Evolutionary conservation across 495 filamentous ascomycete genomes (phyloP).

Genomic region (Podospora bellae-mahoneyi): DNA sequence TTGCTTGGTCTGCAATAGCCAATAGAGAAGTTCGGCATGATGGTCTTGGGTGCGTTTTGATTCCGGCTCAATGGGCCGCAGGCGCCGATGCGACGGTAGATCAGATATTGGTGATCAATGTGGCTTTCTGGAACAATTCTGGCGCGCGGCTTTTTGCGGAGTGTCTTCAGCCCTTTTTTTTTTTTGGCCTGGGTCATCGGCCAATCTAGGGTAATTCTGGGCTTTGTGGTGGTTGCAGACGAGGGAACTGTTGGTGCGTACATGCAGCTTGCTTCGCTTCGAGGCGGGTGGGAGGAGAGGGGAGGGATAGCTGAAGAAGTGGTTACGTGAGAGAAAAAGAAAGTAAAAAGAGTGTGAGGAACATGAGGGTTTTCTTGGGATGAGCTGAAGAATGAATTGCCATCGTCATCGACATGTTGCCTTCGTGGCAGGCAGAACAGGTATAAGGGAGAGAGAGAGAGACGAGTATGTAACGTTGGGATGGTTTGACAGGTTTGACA

Average conservation of each 20-base stretch:
- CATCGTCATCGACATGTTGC: neutral
- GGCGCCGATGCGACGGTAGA: conserved; percentile 20
- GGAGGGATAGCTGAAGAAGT: neutral
- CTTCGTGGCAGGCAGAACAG: neutral
- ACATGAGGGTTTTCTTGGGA: neutral
- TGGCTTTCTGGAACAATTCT: conserved; percentile 18
- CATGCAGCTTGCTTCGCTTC: conserved; percentile 2
- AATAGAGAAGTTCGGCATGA: conserved; percentile 3
- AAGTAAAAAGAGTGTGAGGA: neutral
- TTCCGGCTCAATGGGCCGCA: conserved; percentile 19
- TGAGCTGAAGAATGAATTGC: neutral
- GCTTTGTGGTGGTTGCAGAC: conserved; percentile 1
- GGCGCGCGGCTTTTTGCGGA: conserved; percentile 11
- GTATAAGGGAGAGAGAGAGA: neutral
- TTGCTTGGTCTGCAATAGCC: neutral
- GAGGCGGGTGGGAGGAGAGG: neutral
- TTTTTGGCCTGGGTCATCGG: neutral
- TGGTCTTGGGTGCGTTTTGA: neutral
- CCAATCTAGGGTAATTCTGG: conserved; percentile 8
- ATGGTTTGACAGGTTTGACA: conserved; percentile 11
- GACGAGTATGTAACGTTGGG: conserved; percentile 2
- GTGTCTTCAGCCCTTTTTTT: neutral
- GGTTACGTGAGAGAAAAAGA: neutral
- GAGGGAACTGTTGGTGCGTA: neutral
- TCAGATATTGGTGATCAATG: neutral